Evolutionary conservation across 148 eudicot species (phyloP).

Genomic region (Rhododendron vialii): DNA sequence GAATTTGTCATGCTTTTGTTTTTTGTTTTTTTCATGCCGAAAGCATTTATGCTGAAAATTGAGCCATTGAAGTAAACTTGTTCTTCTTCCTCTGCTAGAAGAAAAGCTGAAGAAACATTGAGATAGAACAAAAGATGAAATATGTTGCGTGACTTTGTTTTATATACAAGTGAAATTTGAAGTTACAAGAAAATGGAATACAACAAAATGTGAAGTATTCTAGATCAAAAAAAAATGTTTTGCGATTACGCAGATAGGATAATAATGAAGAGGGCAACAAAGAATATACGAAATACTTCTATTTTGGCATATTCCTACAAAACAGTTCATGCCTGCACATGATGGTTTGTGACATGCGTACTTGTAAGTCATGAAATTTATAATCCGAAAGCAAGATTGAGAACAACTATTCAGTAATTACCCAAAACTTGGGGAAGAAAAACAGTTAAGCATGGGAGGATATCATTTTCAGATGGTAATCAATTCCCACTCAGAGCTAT

Average conservation of each 20-base stretch:
- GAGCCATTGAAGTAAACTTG: not conserved
- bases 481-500: constrained; percentile 4
- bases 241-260: not conserved
- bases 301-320: not conserved
- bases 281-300: not conserved
- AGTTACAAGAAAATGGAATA: not conserved
- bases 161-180: not conserved
- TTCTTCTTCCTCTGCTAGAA: not conserved
- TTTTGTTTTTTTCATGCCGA: not conserved
- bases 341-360: not conserved
- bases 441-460: not conserved
- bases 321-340: not conserved
- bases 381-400: not conserved
- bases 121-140: not conserved
- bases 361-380: not conserved
- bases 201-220: not conserved
- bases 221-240: not conserved
- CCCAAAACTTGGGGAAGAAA: not conserved
- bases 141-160: not conserved
- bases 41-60: not conserved
- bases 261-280: not conserved
- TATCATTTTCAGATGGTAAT: not conserved
- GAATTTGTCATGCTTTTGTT: not conserved
- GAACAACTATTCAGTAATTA: not conserved
- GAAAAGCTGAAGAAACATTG: not conserved